Conservation (phyloP, 2,329 filamentous ascomycete genomes). For the Botrytis paeoniae region DNA sequence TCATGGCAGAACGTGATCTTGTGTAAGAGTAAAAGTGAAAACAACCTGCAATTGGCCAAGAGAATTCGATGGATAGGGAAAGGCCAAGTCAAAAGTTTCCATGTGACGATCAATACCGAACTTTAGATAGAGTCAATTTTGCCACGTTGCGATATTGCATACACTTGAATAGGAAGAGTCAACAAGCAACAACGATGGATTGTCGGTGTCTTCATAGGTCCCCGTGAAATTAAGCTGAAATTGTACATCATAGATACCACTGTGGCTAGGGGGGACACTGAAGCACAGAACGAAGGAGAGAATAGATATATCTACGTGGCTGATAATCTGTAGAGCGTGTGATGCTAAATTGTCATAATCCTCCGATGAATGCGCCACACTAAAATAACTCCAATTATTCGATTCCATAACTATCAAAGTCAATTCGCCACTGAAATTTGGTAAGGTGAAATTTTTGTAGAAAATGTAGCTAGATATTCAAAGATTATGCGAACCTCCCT, state of each 20-base stretch:
- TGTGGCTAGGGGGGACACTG: neutral
- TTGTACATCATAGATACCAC: neutral
- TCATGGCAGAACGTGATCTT: neutral
- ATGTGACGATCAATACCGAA: neutral
- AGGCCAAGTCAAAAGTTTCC: neutral
- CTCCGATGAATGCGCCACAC: neutral
- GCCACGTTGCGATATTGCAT: neutral
- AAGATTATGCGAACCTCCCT: neutral
- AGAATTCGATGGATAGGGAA: neutral
- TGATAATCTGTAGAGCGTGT: slow-evolving; percentile 7
- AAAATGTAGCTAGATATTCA: neutral
- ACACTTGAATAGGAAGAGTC: neutral
- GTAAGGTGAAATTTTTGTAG: neutral
- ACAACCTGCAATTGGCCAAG: neutral
- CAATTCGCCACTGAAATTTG: neutral
- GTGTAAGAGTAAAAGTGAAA: neutral
- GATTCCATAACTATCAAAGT: neutral
- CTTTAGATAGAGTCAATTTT: neutral
- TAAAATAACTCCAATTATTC: neutral
- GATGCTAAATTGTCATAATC: neutral
- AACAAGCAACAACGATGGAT: neutral
- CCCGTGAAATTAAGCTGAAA: neutral
- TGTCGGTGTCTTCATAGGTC: neutral
- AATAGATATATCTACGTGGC: neutral
- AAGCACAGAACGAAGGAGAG: neutral